Base-by-base conservation (phyloP, 73 alveolate species). In the Diophrys appendiculata region DNA sequence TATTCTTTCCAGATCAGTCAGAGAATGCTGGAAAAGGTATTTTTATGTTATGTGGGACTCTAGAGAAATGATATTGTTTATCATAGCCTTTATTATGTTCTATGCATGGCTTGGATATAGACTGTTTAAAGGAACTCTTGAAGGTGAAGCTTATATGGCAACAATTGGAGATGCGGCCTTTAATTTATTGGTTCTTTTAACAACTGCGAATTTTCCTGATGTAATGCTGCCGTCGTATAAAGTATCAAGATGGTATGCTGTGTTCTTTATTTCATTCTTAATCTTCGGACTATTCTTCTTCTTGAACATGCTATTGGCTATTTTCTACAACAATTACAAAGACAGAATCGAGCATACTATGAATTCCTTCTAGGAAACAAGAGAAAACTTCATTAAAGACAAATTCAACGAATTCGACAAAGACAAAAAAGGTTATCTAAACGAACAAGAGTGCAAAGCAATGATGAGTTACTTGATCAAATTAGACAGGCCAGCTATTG, bases 121-220 rank as follows among this genome's bases (percentile, higher is more conserved):
- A 30, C 72, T 77, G 29, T 77, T 77, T 54, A 13, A 55, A 24
- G 85, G 77, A 2, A 77, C 85, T 0, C 71, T 53, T 0, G 90
- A 86, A 33, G 93, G 93, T 0, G 85, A 52, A n/a, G 56, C 81
- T 26, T 81, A 74, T 35, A 73, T 81, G 33, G 28, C 65, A 27
- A 74, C 83, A 14, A 29, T 73, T 56, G 72, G 53, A 18, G 84
- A 73, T 24, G 24, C 85, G 60, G 56, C 72, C 72, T 33, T 52
- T n/a, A n/a, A n/a, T n/a, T n/a, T n/a, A n/a, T n/a, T 73, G 1
- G 85, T 86, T 25, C 71, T 86, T 14, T 68, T 86, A n/a, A 86
- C 93, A 0, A 80, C 93, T 11, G 80, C 93, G 5, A 86, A 86
- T 60, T 80, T 71, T 34, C 93, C 93, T 0, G 90, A 80, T 73